Conservation (phyloP, 2,329 filamentous ascomycete genomes). For the Madurella mycetomatis region DNA sequence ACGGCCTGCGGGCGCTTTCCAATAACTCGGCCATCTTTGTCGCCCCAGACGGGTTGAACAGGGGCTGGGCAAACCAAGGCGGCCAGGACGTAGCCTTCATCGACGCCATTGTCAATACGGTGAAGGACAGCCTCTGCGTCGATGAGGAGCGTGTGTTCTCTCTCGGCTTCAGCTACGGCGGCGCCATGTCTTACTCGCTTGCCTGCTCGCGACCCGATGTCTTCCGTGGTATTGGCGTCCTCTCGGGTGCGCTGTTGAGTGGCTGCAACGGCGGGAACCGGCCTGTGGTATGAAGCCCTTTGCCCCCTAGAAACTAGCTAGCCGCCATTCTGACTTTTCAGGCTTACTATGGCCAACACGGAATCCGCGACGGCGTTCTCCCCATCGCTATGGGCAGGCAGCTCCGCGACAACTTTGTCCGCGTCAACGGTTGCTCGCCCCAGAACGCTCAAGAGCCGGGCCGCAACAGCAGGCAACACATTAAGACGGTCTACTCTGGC, state of each 20-base stretch:
- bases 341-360: conserved; percentile 19
- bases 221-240: conserved; percentile 35
- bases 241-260: conserved; percentile 14
- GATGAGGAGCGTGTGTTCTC: conserved; percentile 38
- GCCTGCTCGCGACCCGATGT: conserved; percentile 38
- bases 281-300: conserved; percentile 3
- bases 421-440: conserved; percentile 19
- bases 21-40: conserved; percentile 18
- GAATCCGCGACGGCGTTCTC: conserved; percentile 18
- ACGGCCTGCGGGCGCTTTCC: no score
- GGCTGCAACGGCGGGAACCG: conserved; percentile 16
- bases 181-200: conserved; percentile 38
- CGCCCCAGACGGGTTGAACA: conserved; percentile 38
- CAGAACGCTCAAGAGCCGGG: conserved; percentile 14
- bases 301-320: no score
- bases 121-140: conserved; percentile 39
- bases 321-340: no score
- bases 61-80: conserved; percentile 39
- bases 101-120: conserved; percentile 34
- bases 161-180: conserved; percentile 42
- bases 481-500: conserved; percentile 18
- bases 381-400: conserved; percentile 12
- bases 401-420: conserved; percentile 19
- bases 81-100: conserved; percentile 40
- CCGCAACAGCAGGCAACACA: conserved; percentile 8